Base-by-base conservation (phyloP, 257 asterid genomes). In the Nicotiana paniculata region DNA sequence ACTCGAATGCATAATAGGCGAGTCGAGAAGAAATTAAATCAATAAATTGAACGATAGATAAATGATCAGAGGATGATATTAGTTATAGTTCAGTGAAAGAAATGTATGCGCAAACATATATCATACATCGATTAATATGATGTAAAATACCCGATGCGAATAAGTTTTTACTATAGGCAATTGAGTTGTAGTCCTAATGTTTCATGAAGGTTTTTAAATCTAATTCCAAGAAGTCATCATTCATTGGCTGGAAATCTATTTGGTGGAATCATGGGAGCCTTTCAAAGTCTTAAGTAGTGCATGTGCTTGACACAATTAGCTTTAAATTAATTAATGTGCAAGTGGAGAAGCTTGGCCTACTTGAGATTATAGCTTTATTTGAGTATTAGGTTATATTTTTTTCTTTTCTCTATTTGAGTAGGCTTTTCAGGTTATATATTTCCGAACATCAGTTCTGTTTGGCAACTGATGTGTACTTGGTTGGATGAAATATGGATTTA, bases 271-370 rank as follows among this genome's bases (percentile, higher is more conserved):
- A 74, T 74, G 79, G 15, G 26, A 46, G 16, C 37, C 24, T 74
- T 51, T 7, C 37, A 15, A 51, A 7, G 4, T 48, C 63, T 48
- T 75, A 3, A 48, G 15, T 26, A 74, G 63, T 8, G 43, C 79
- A 75, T 75, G 79, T 75, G 79, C 79, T 74, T 26, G 62, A 51
- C 79, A 75, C 79, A 75, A 2, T 75, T 48, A 48, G 63, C 63
- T 75, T 51, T 51, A 26, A 74, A 37, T 69, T 69, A 69, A 75
- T 48, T 51, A 51, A 24, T 75, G 79, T 51, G 26, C 43, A 75
- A 48, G 79, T 74, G 79, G 79, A 48, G 16, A 75, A 74, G 55
- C 79, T 75, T 75, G 63, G 15, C 51, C 46, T 51, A 51, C 12
- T 67, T 67, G 63, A 51, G 62, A 75, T 51, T 26, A 7, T 75